Percentiles rank a stretch among this genome's conserved stretches.
These are phyloP conservation scores for Zostera marina DNA, from an alignment of 116 monocot species.

Conservation along the genomic window DNA sequence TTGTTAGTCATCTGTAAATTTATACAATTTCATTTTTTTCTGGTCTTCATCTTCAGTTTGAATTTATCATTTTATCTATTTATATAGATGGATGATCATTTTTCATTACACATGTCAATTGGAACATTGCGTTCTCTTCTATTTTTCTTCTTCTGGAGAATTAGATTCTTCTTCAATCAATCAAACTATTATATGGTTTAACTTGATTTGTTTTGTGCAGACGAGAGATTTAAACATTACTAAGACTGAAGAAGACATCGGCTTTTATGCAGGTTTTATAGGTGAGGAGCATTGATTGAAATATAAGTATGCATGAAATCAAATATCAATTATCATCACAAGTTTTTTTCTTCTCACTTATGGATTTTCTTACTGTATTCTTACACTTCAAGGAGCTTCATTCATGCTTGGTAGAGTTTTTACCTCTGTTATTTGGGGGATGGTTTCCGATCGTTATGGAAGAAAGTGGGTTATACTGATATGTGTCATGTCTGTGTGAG, in stretches of 20 bases:
- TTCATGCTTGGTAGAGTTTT: slow-evolving; percentile 64
- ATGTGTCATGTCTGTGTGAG: slow-evolving; percentile 33
- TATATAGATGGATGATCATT: no score
- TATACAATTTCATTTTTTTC: no score
- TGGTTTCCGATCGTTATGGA: slow-evolving; percentile 58
- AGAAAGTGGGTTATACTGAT: slow-evolving; percentile 62
- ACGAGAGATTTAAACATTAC: slow-evolving; percentile 47
- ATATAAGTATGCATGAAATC: not conserved
- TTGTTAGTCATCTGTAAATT: no score
- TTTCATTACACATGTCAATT: no score
- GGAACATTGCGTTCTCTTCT: no score
- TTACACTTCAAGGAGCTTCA: slow-evolving; percentile 31
- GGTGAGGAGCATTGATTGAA: slow-evolving; percentile 9
- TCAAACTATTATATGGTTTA: not conserved
- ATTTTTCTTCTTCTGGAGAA: no score
- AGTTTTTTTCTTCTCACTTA: not conserved
- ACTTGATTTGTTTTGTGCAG: slow-evolving; percentile 9
- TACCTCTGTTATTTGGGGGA: slow-evolving; percentile 60
- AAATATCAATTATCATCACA: not conserved
- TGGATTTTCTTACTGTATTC: not conserved
- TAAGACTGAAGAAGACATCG: slow-evolving; percentile 48
- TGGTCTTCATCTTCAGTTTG: no score
- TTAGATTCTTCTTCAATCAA: no score
- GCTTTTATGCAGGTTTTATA: slow-evolving; percentile 59
- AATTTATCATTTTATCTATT: no score